These are phyloP conservation scores for Metschnikowia lochheadii DNA, from an alignment of 805 yeast genomes.

Conservation along the genomic window DNA sequence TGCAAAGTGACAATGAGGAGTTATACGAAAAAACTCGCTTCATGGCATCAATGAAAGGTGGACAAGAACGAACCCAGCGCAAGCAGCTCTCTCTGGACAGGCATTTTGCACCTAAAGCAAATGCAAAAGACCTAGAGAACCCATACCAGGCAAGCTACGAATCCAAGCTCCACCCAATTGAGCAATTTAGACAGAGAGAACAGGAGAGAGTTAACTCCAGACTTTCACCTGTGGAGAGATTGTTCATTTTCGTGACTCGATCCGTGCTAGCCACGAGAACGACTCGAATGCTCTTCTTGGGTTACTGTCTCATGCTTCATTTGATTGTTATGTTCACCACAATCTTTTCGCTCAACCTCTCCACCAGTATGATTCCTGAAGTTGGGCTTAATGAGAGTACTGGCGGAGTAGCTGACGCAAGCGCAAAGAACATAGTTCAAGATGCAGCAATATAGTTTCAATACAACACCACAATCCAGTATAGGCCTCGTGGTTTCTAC, in stretches of 20 bases:
- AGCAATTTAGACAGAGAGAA: constrained; percentile 73
- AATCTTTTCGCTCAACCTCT: constrained; percentile 49
- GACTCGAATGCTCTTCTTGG: constrained; percentile 67
- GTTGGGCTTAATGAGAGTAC: constrained; percentile 39
- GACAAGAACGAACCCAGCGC: constrained; percentile 7
- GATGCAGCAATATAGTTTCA: constrained; percentile 5
- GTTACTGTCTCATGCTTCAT: constrained; percentile 74
- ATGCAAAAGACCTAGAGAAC: constrained; percentile 47
- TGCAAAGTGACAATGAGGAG: constrained; percentile 72
- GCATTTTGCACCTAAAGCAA: constrained; percentile 26
- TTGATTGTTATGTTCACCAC: constrained; percentile 63
- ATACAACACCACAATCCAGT: background rate
- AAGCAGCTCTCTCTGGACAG: constrained; percentile 11
- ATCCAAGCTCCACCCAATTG: constrained; percentile 76
- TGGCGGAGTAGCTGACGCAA: constrained; percentile 32
- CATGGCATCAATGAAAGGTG: constrained; percentile 48
- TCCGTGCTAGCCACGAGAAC: constrained; percentile 70
- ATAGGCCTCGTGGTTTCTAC: background rate
- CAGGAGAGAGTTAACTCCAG: constrained; percentile 68
- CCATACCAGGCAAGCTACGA: constrained; percentile 64
- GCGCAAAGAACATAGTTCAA: constrained; percentile 1
- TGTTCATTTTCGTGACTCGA: constrained; percentile 69
- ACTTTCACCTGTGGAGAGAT: constrained; percentile 72
- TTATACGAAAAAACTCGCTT: constrained; percentile 75
- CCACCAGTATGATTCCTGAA: constrained; percentile 44